phyloP scores from a whole-genome alignment of 192 early-diverging fungal species.

The Coemansia sp. region DNA sequence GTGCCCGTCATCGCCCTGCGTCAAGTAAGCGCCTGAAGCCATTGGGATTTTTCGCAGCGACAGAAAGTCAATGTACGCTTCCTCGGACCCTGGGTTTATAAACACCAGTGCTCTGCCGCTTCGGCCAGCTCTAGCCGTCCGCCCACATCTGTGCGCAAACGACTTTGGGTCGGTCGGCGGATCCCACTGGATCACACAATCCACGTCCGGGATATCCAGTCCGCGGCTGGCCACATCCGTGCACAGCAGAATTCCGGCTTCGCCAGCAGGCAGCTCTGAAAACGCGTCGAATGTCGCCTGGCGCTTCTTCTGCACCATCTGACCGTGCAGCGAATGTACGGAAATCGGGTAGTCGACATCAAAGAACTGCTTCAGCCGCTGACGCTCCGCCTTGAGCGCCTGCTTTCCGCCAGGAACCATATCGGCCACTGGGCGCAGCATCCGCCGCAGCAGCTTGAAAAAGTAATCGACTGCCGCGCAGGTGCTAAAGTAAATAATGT shows the following conservation, averaged over 20 bases:
- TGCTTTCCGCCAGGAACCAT: constrained; percentile 41
- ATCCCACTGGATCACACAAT: constrained; percentile 92
- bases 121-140: constrained; percentile 86
- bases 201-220: constrained; percentile 94
- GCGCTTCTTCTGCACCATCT: constrained; percentile 88
- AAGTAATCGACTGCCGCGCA: constrained; percentile 97
- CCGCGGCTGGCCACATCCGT: constrained; percentile 97
- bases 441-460: constrained; percentile 59
- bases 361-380: constrained; percentile 12
- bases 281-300: constrained; percentile 79
- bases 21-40: constrained; percentile 48
- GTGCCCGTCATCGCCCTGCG: constrained; percentile 37
- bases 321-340: constrained; percentile 79
- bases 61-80: constrained; percentile 87
- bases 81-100: constrained; percentile 77
- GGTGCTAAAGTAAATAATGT: constrained; percentile 94
- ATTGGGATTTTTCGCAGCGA: constrained; percentile 88
- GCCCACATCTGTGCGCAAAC: constrained; percentile 93
- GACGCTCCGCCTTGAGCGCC: constrained; percentile 22
- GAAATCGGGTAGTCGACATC: constrained; percentile 16
- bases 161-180: constrained; percentile 95
- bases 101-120: constrained; percentile 85
- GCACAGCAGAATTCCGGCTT: constrained; percentile 78
- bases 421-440: constrained; percentile 20
- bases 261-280: constrained; percentile 58